Evolutionary conservation across 2,329 filamentous ascomycete genomes (phyloP).

Genomic region (Lasiodiplodia theobromae): DNA sequence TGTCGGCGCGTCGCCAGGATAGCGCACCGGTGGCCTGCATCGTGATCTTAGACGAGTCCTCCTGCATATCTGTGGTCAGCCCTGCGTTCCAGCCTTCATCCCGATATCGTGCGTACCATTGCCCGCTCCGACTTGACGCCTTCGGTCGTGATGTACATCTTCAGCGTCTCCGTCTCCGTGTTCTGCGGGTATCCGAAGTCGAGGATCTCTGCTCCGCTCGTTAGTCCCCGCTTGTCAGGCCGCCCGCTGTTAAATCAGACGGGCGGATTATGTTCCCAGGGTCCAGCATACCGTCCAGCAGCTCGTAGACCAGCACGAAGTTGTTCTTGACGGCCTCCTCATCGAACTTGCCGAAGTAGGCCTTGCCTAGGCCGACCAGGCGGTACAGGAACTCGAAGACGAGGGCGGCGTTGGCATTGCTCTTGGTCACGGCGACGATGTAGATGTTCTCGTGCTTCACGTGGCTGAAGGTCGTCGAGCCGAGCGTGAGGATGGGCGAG

Average conservation of each 20-base stretch:
- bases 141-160: constrained; percentile 99
- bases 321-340: constrained; percentile 99
- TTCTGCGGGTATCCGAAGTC: constrained; percentile 99
- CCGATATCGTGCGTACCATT: constrained; percentile 52
- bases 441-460: constrained; percentile 99
- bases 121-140: constrained; percentile 90
- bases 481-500: constrained; percentile 94
- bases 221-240: constrained; percentile 2
- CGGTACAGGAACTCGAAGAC: constrained; percentile 98
- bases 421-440: constrained; percentile 95
- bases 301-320: constrained; percentile 97
- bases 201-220: constrained; percentile 75
- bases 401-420: constrained; percentile 97
- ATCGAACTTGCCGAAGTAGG: constrained; percentile 98
- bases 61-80: constrained; percentile 47
- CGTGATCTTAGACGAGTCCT: constrained; percentile 97
- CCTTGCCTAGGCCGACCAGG: constrained; percentile 85
- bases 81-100: background rate
- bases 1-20: constrained; percentile 95
- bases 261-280: background rate
- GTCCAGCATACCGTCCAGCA: constrained; percentile 76
- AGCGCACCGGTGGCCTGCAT: constrained; percentile 98
- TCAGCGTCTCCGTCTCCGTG: constrained; percentile 96
- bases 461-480: constrained; percentile 98
- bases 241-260: background rate